Base-by-base conservation (phyloP, 2,329 filamentous ascomycete species). In the Fonsecaea monophora region DNA sequence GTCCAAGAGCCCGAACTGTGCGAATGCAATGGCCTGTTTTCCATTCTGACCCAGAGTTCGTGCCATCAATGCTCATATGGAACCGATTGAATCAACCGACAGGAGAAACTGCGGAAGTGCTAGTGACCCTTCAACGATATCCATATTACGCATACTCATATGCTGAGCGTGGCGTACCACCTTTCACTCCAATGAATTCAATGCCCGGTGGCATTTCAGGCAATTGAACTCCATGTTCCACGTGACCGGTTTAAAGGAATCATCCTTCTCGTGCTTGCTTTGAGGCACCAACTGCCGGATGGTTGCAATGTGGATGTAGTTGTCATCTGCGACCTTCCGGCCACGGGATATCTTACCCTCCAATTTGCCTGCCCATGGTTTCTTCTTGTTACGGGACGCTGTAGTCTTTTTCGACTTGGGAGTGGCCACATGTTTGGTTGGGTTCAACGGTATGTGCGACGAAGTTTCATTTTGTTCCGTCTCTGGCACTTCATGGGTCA, bases 171-270 rank as follows among this genome's bases (percentile, higher is more conserved):
- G 9, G 40, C 45, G 42, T 32, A 32, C 13, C 8, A 45, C 45
- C 21, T 2, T 37, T 62, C 37, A 25, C 25, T 25, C 3, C 25
- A 3, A 25, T 2, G 25, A 70, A 55, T 73, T 67, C 55, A 73
- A 62, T 4, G 64, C 10, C 53, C 64, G 32, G 74, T 75, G 40
- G 77, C 77, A 69, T 74, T 82, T 72, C 77, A 82, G 10, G 75
- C 77, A 12, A 60, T 81, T 21, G 72, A 75, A 6, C 69, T 81
- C 54, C 71, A 82, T 10, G 71, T 80, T 37, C 80, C 80, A 38
- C 78, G 79, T 66, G 75, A 81, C 48, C 75, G 77, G 6, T 79
- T 81, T 12, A 70, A 81, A 69, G 10, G 35, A 25, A 35, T 32
- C 15, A 12, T 21, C 61, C 2, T 18, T 48, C 38, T 63, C 68